Evolutionary conservation across 257 asterid species (phyloP), one percentile per base, ranked within the genome.

Genomic region (Gentiana dahurica): DNA sequence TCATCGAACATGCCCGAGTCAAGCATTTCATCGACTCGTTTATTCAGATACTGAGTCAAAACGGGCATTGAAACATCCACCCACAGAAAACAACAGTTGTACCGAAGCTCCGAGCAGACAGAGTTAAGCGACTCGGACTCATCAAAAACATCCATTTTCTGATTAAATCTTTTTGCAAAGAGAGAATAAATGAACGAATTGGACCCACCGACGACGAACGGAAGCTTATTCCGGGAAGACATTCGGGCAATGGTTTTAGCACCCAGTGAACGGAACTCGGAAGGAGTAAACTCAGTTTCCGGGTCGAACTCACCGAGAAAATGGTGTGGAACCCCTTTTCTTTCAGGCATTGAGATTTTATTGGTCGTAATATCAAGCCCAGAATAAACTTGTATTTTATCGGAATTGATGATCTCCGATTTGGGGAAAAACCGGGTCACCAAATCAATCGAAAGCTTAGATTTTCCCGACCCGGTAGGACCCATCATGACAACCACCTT

Each of bases 381-480:
- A 2, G 63, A 58, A 67, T 83, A 75, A 12, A 78, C 73, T 59
- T 91, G 98, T 67, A 91, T 91, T 66, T 91, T 91, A 63, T 91
- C 98, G 12, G 96, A 82, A 80, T 91, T 91, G 10, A 91, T 73
- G 55, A 91, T 73, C 53, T 91, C 98, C 6, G 96, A 72, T 1
- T 68, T 24, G 0, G 84, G 76, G 60, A 83, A 91, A 32, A 61
- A 83, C 3, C 82, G 68, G 36, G 96, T 67, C 9, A 80, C 82
- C 11, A 91, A 72, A 65, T 85, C 95, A n/a, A 87, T 51, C 0
- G 98, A 87, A 33, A 85, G 94, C 59, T 81, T 85, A 0, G 98
- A 79, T 67, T 91, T 91, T 0, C 98, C 98, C 13, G 88, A 87
- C 34, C 96, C 96, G 0, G 98, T 91, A 34, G 96, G 81, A 54